Conservation (phyloP, 129 eudicot genomes). For the Artemisia tridentata region DNA sequence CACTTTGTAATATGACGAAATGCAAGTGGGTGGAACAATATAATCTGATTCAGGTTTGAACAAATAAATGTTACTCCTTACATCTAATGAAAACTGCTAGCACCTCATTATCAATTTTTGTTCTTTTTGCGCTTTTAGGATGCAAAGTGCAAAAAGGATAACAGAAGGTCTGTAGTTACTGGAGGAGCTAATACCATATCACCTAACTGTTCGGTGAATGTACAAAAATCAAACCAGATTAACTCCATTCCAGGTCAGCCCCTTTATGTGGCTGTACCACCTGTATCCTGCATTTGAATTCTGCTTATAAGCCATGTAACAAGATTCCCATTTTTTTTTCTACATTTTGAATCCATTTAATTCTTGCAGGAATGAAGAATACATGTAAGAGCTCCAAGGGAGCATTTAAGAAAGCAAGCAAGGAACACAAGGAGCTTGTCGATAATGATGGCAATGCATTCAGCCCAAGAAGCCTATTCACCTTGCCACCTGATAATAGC, state of each 20-base stretch:
- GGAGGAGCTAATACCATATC: slow-evolving; percentile 38
- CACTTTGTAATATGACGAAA: slow-evolving; percentile 51
- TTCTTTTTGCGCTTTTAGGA: slow-evolving; percentile 36
- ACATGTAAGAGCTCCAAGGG: slow-evolving; percentile 26
- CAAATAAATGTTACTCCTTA: not conserved
- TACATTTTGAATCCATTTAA: not conserved
- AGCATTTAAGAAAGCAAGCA: slow-evolving; percentile 13
- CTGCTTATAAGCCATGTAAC: not conserved
- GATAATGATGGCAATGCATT: slow-evolving; percentile 50
- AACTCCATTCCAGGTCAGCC: slow-evolving; percentile 53
- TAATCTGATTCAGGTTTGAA: slow-evolving; percentile 64
- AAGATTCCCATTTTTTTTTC: not conserved
- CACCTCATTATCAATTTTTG: not conserved
- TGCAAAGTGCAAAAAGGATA: slow-evolving; percentile 41
- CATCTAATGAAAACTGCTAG: not conserved
- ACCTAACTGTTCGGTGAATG: slow-evolving; percentile 41
- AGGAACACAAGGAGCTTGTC: slow-evolving; percentile 38
- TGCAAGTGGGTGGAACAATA: slow-evolving; percentile 85
- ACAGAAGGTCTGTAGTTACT: slow-evolving; percentile 35
- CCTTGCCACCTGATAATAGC: slow-evolving; percentile 12
- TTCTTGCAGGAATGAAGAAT: slow-evolving; percentile 40
- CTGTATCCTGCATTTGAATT: not conserved
- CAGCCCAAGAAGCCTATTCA: slow-evolving; percentile 41
- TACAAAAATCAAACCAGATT: slow-evolving; percentile 48
- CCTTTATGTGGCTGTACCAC: not conserved